Percentiles rank a stretch among this genome's conserved stretches.
Conservation (phyloP, 495 filamentous ascomycete genomes). For the Neurospora sp. region DNA sequence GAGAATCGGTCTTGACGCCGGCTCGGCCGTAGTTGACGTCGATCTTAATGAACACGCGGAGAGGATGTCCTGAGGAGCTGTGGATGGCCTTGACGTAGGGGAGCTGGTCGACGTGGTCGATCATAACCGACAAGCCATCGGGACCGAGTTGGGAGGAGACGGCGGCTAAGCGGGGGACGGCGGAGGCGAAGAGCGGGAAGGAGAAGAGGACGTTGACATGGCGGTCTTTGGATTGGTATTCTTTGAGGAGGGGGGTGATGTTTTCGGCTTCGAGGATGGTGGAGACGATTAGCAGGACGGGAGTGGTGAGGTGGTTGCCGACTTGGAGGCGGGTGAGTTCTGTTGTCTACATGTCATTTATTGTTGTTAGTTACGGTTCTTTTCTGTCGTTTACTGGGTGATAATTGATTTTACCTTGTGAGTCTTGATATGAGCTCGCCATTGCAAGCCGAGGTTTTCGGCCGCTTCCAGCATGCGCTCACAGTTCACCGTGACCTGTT, state of each 20-base stretch:
- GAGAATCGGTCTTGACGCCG: constrained; percentile 47
- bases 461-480: constrained; percentile 59
- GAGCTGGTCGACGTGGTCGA: constrained; percentile 63
- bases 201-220: constrained; percentile 64
- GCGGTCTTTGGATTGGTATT: constrained; percentile 41
- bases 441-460: constrained; percentile 48
- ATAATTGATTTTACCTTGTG: constrained; percentile 53
- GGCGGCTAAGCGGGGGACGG: constrained; percentile 44
- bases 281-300: constrained; percentile 64
- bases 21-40: constrained; percentile 72
- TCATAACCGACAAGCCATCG: constrained; percentile 50
- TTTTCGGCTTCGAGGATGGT: constrained; percentile 69
- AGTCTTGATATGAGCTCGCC: constrained; percentile 77
- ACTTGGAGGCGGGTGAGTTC: constrained; percentile 70
- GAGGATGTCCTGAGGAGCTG: constrained; percentile 28
- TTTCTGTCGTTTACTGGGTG: not conserved
- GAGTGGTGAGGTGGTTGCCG: constrained; percentile 35
- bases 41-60: constrained; percentile 62
- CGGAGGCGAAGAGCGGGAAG: constrained; percentile 59
- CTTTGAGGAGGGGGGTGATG: constrained; percentile 50
- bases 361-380: not conserved
- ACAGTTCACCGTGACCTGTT: constrained; percentile 61
- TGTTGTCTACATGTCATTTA: constrained; percentile 32
- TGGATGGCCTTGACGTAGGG: constrained; percentile 30
- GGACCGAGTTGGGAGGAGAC: constrained; percentile 42